Conservation (phyloP, 306 rosid genomes). For the Quercus cerris region DNA sequence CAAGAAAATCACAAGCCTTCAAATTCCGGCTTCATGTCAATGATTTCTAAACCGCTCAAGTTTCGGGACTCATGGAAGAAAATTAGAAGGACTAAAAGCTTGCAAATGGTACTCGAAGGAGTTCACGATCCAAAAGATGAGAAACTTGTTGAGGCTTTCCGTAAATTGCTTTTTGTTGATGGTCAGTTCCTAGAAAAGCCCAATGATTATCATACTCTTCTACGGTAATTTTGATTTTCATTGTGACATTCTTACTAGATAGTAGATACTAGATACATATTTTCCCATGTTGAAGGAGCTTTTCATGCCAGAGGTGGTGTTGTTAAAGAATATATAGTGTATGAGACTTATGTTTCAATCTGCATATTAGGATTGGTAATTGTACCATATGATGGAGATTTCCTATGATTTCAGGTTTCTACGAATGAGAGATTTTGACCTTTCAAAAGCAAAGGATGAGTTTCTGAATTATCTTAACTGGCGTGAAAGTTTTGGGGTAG, state of each 20-base stretch:
- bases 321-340: background rate
- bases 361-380: background rate
- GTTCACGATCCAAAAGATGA: slow-evolving; percentile 66
- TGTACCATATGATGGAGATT: background rate
- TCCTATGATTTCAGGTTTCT: slow-evolving; percentile 53
- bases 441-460: slow-evolving; percentile 57
- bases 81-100: slow-evolving; percentile 45
- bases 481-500: slow-evolving; percentile 71
- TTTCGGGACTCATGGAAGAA: slow-evolving; percentile 31
- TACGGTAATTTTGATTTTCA: slow-evolving; percentile 38
- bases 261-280: no score
- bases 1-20: slow-evolving; percentile 4
- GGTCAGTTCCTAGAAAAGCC: slow-evolving; percentile 54
- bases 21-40: slow-evolving; percentile 30
- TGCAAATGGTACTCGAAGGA: slow-evolving; percentile 49
- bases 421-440: slow-evolving; percentile 82
- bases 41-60: slow-evolving; percentile 37
- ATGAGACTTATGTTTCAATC: background rate
- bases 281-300: no score
- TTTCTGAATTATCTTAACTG: slow-evolving; percentile 75
- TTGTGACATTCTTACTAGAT: no score
- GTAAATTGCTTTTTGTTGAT: slow-evolving; percentile 54
- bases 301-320: no score
- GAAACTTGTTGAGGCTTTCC: slow-evolving; percentile 49
- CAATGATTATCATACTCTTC: slow-evolving; percentile 84